Evolutionary conservation across 495 filamentous ascomycete species (phyloP), one percentile per base, ranked within the genome.

Genomic region (Trichoderma gamsii): DNA sequence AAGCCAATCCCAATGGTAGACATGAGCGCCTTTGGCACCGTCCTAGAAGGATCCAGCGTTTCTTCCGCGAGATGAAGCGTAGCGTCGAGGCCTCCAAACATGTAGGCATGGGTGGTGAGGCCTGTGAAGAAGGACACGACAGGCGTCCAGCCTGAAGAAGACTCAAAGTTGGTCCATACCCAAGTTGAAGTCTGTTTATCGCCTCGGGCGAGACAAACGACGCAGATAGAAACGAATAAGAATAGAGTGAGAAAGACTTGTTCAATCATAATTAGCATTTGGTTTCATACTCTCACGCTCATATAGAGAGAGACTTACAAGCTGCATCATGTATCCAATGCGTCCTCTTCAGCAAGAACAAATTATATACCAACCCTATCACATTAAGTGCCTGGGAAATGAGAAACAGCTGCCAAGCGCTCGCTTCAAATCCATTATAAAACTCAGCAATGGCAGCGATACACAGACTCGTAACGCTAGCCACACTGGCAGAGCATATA

Each of bases 11-110:
- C 56, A 18, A 61, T 61, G 0, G 56, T 61, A 0, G 56, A 61
- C 56, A 61, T 61, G 25, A 61, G 56, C 23, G 56, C 56, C 27
- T 32, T 61, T 15, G 56, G 56, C 11, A 61, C 56, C 8, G 23
- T 32, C 13, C 56, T 61, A 9, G 56, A 61, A 32, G 56, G 23
- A 61, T 61, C 11, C 25, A 61, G 56, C 9, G 56, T 61, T 18
- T 61, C 56, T 32, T 61, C 56, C 11, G 56, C 56, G 35, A 61
- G 56, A 32, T 61, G 56, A 15, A 61, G 56, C 23, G 56, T 25
- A 9, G 56, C 16, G 27, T 61, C 56, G 56, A 61, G 56, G 3
- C 56, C 56, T 32, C 56, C 56, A 32, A 61, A 61, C 56, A 61
- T 61, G 56, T 61, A 61, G 1, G 25, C 56, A 32, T 61, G 56